Evolutionary conservation across 1,139 yeast genomes (phyloP).

Genomic region (Protomyces lactucae-debilis): DNA sequence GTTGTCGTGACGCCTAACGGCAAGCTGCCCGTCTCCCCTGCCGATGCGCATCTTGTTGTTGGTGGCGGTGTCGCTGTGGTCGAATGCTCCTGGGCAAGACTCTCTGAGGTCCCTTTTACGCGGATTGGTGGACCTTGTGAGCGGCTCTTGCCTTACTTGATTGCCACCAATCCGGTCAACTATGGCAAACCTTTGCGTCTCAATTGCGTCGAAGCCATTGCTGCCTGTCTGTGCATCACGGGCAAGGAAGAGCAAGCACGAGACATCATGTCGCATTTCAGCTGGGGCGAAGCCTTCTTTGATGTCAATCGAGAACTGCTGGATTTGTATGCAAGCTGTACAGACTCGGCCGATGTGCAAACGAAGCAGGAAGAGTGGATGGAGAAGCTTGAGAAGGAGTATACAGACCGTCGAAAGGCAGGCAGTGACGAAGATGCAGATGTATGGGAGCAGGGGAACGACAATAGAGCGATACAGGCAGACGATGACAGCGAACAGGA

Average conservation of each 20-base stretch:
- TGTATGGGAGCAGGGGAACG: constrained; percentile 75
- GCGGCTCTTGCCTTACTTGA: constrained; percentile 40
- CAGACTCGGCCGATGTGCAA: constrained; percentile 70
- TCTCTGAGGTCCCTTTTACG: constrained; percentile 89
- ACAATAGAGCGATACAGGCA: constrained; percentile 43
- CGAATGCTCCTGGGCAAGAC: constrained; percentile 96
- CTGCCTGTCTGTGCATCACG: constrained; percentile 93
- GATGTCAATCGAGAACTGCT: constrained; percentile 76
- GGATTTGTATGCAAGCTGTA: constrained; percentile 68
- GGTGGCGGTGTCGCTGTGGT: constrained; percentile 88
- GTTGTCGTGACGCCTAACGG: constrained; percentile 93
- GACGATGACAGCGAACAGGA: constrained; percentile 2
- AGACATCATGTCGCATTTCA: constrained; percentile 65
- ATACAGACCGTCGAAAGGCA: constrained; percentile 55
- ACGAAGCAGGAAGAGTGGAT: constrained; percentile 75
- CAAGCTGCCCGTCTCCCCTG: constrained; percentile 81
- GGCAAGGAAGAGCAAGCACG: constrained; percentile 90
- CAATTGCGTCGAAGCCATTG: constrained; percentile 95
- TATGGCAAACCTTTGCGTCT: constrained; percentile 95
- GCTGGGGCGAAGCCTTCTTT: constrained; percentile 88
- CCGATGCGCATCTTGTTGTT: constrained; percentile 74
- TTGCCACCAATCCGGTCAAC: constrained; percentile 82
- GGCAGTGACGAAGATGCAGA: constrained; percentile 46
- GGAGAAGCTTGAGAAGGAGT: constrained; percentile 61
- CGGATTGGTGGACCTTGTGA: constrained; percentile 91